phyloP scores from a whole-genome alignment of 1,139 yeast species.

The Suhomyces taliae region DNA sequence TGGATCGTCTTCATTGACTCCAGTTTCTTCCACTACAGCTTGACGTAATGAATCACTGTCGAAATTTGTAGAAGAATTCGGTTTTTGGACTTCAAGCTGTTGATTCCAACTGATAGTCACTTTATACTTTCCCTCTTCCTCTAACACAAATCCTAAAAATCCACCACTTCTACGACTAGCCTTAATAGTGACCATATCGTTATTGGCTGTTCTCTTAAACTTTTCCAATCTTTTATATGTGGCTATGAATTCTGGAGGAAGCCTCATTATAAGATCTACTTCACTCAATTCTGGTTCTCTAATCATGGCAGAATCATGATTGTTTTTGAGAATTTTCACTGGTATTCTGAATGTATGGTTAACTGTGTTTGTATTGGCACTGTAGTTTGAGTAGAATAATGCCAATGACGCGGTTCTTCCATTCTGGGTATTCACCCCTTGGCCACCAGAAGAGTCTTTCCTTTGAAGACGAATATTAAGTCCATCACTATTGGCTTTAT shows the following conservation, averaged over 20 bases:
- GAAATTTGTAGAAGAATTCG: constrained; percentile 16
- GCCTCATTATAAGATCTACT: constrained; percentile 50
- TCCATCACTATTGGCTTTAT: constrained; percentile 51
- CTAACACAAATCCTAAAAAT: constrained; percentile 48
- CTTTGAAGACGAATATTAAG: constrained; percentile 54
- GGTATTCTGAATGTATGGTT: constrained; percentile 63
- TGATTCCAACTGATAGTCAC: constrained; percentile 62
- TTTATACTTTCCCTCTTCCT: constrained; percentile 53
- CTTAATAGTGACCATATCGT: constrained; percentile 34
- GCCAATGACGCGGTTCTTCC: constrained; percentile 55
- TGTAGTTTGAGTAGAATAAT: constrained; percentile 44
- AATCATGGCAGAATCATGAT: constrained; percentile 39
- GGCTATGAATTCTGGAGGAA: constrained; percentile 49
- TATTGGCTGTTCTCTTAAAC: constrained; percentile 38
- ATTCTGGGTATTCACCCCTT: constrained; percentile 21
- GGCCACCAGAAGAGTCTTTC: constrained; percentile 36
- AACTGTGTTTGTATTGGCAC: constrained; percentile 35
- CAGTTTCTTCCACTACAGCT: constrained; percentile 13
- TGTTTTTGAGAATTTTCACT: constrained; percentile 49
- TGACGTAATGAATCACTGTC: constrained; percentile 25
- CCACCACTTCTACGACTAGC: constrained; percentile 40
- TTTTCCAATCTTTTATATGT: constrained; percentile 58
- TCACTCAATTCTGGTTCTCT: constrained; percentile 50
- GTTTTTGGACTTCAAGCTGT: constrained; percentile 35
- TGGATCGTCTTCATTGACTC: constrained; percentile 21